These are phyloP conservation scores for Carpinus fangiana DNA, from an alignment of 306 rosid genomes.

Conservation along the genomic window DNA sequence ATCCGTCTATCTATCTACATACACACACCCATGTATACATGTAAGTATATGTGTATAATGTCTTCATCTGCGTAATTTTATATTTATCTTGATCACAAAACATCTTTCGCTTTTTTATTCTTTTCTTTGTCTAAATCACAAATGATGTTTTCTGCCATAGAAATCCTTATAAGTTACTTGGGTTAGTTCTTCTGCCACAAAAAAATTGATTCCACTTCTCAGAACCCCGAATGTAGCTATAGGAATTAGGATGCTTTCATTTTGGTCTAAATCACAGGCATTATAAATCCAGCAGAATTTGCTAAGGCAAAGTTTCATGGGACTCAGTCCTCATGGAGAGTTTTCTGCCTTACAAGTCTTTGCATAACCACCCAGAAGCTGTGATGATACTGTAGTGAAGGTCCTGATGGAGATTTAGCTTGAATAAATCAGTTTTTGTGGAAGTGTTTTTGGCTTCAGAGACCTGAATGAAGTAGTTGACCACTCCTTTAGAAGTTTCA, in stretches of 20 bases:
- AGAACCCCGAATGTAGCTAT: slow-evolving; percentile 16
- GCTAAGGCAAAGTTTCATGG: background rate
- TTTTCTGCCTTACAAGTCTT: background rate
- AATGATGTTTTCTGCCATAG: slow-evolving; percentile 6
- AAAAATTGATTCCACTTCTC: slow-evolving; percentile 1
- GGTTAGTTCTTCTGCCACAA: slow-evolving; percentile 2
- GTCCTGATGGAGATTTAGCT: background rate
- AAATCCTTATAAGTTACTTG: background rate
- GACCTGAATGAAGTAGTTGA: background rate
- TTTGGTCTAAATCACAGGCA: slow-evolving; percentile 1
- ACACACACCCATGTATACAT: background rate
- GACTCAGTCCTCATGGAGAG: background rate
- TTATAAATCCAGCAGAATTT: background rate
- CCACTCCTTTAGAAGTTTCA: too few species aligned
- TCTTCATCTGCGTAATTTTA: background rate
- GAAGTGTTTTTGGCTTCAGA: background rate
- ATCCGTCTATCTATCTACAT: background rate
- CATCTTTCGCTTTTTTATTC: background rate
- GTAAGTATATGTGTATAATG: background rate
- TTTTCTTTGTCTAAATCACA: background rate
- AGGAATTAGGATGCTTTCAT: slow-evolving; percentile 4
- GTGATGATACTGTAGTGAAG: background rate
- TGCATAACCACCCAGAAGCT: background rate
- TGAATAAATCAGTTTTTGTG: background rate
- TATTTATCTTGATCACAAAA: background rate